These are phyloP conservation scores for Patellaria atrata DNA, from an alignment of 495 filamentous ascomycete genomes.

Conservation along the genomic window DNA sequence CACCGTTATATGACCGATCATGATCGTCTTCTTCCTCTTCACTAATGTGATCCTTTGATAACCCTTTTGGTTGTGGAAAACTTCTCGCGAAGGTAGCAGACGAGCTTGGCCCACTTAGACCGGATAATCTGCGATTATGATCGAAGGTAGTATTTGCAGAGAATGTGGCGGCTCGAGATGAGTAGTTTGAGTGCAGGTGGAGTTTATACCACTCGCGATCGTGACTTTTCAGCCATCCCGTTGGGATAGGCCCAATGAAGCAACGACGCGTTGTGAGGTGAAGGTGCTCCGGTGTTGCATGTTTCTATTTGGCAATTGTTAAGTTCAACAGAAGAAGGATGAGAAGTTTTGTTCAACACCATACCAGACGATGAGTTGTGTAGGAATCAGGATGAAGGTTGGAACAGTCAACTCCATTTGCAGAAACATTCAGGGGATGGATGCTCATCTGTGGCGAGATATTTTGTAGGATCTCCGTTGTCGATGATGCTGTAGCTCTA, in stretches of 20 bases:
- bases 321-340: background rate
- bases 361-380: slow-evolving; percentile 38
- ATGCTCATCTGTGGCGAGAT: too few relatives aligned
- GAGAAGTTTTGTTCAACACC: background rate
- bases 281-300: slow-evolving; percentile 48
- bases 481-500: too few relatives aligned
- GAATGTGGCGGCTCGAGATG: slow-evolving; percentile 42
- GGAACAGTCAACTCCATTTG: too few relatives aligned
- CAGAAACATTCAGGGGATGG: too few relatives aligned
- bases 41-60: slow-evolving; percentile 12
- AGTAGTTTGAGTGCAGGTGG: slow-evolving; percentile 41
- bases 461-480: too few relatives aligned
- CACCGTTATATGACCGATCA: background rate
- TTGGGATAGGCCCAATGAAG: slow-evolving; percentile 55
- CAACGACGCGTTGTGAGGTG: slow-evolving; percentile 47
- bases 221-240: slow-evolving; percentile 53
- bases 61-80: slow-evolving; percentile 33
- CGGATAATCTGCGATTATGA: slow-evolving; percentile 29
- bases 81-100: slow-evolving; percentile 25
- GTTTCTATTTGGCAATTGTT: slow-evolving; percentile 30
- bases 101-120: slow-evolving; percentile 29
- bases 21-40: slow-evolving; percentile 20
- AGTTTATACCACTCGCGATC: slow-evolving; percentile 48
- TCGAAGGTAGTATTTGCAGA: slow-evolving; percentile 32
- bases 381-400: too few relatives aligned